These are phyloP conservation scores for Vicia sativa DNA, from an alignment of 306 rosid genomes.

Conservation along the genomic window DNA sequence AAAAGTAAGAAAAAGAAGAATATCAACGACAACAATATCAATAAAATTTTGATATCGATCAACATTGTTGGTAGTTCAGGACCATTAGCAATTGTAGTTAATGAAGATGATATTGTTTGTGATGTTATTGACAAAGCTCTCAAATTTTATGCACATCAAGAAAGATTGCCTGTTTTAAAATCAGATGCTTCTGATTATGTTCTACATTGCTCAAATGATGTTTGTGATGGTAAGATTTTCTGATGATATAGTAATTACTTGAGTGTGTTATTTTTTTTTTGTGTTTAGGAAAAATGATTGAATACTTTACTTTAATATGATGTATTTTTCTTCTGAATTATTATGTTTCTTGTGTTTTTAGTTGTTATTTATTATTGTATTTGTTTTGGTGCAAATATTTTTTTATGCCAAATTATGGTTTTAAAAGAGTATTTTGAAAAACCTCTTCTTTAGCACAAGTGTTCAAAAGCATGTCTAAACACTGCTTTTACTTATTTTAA, in stretches of 20 bases:
- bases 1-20: not conserved
- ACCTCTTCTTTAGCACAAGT: too few species aligned
- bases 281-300: not conserved
- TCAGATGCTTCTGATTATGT: slow-evolving; percentile 46
- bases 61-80: slow-evolving; percentile 70
- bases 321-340: too few species aligned
- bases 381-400: too few species aligned
- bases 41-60: slow-evolving; percentile 62
- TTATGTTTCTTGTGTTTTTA: too few species aligned
- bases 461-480: too few species aligned
- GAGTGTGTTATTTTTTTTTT: not conserved
- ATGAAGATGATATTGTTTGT: slow-evolving; percentile 52
- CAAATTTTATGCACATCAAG: slow-evolving; percentile 65
- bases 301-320: too few species aligned
- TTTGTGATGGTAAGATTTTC: slow-evolving; percentile 50
- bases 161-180: slow-evolving; percentile 64
- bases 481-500: not conserved
- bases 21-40: slow-evolving; percentile 17
- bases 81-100: slow-evolving; percentile 67
- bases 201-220: slow-evolving; percentile 52
- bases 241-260: not conserved
- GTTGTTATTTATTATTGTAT: too few species aligned
- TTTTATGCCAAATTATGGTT: too few species aligned
- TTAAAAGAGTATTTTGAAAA: too few species aligned
- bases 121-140: slow-evolving; percentile 59